Evolutionary conservation across 2,329 filamentous ascomycete genomes (phyloP).

Genomic region (Fusarium albosuccineum): DNA sequence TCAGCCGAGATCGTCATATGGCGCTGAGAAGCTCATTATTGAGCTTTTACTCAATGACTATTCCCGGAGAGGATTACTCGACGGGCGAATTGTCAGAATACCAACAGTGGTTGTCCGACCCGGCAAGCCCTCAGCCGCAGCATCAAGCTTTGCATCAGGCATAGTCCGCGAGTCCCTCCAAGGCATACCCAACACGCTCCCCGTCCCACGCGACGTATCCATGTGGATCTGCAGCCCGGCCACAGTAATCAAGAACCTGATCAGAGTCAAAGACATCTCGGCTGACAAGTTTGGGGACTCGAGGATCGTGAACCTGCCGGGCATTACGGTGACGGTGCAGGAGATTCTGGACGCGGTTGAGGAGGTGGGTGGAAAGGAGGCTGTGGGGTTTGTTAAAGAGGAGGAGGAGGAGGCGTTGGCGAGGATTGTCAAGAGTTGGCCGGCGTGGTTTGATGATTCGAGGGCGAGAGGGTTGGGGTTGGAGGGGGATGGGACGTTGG

Average conservation of each 20-base stretch:
- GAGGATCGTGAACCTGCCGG: slow-evolving; percentile 65
- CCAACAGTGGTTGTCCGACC: slow-evolving; percentile 73
- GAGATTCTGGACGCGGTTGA: slow-evolving; percentile 66
- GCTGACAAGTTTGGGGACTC: slow-evolving; percentile 53
- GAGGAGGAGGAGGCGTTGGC: slow-evolving; percentile 61
- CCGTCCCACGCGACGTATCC: slow-evolving; percentile 59
- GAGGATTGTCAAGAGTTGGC: slow-evolving; percentile 67
- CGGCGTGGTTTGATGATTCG: slow-evolving; percentile 62
- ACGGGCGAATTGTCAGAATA: slow-evolving; percentile 68
- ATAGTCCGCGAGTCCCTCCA: slow-evolving; percentile 70
- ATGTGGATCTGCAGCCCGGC: slow-evolving; percentile 67
- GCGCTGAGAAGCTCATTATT: slow-evolving; percentile 72
- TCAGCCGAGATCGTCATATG: slow-evolving; percentile 70
- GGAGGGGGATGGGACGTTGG: slow-evolving; percentile 56
- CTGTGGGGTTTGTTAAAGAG: slow-evolving; percentile 58
- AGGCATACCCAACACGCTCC: slow-evolving; percentile 61
- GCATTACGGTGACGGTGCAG: slow-evolving; percentile 64
- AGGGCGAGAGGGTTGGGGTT: slow-evolving; percentile 68
- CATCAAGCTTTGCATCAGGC: slow-evolving; percentile 70
- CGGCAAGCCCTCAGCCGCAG: slow-evolving; percentile 70
- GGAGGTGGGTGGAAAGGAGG: slow-evolving; percentile 61
- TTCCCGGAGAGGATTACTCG: slow-evolving; percentile 65
- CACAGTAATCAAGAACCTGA: slow-evolving; percentile 63
- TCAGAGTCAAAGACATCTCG: slow-evolving; percentile 57
- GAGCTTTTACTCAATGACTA: slow-evolving; percentile 57